Percentiles rank a stretch among this genome's conserved stretches.
Conservation (phyloP, 2,329 filamentous ascomycete genomes). For the Pleurostoma richardsiae region DNA sequence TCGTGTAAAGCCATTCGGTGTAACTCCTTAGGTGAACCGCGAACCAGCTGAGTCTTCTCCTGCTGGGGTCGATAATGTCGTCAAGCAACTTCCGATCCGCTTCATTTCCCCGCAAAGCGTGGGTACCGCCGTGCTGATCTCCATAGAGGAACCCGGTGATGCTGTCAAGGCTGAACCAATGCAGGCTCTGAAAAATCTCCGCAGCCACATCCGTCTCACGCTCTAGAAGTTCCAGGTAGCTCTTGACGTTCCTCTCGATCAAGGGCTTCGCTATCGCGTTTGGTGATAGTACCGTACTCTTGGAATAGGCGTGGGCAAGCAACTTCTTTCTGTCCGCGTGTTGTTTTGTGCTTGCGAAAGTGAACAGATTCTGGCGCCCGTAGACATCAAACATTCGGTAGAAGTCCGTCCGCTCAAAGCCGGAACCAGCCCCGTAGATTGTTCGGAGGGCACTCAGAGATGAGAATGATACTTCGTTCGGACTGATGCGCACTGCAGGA, state of each 20-base stretch:
- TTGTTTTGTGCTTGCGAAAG: conserved; percentile 33
- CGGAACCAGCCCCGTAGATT: conserved; percentile 49
- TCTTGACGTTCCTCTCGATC: conserved; percentile 30
- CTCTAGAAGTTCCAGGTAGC: conserved; percentile 34
- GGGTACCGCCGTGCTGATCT: conserved; percentile 30
- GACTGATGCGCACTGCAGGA: conserved; percentile 38
- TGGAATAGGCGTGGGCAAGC: conserved; percentile 46
- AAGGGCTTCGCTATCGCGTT: conserved; percentile 17
- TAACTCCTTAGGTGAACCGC: conserved; percentile 35
- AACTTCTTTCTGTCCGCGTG: conserved; percentile 48
- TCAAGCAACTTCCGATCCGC: conserved; percentile 32
- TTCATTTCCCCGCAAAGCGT: conserved; percentile 29
- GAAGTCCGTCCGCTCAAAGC: conserved; percentile 43
- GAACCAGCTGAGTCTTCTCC: conserved; percentile 43
- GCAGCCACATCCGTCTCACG: conserved; percentile 20
- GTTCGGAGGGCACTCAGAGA: conserved; percentile 37
- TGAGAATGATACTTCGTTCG: conserved; percentile 36
- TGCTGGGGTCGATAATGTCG: conserved; percentile 41
- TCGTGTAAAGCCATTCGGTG: conserved; percentile 42
- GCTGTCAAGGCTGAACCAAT: conserved; percentile 47
- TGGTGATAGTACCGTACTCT: conserved; percentile 33
- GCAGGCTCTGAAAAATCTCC: conserved; percentile 42
- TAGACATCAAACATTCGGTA: conserved; percentile 53
- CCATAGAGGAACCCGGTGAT: conserved; percentile 50
- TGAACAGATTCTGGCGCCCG: conserved; percentile 46